Conservation (phyloP, 495 filamentous ascomycete species). For the Trypethelium eluteriae region DNA sequence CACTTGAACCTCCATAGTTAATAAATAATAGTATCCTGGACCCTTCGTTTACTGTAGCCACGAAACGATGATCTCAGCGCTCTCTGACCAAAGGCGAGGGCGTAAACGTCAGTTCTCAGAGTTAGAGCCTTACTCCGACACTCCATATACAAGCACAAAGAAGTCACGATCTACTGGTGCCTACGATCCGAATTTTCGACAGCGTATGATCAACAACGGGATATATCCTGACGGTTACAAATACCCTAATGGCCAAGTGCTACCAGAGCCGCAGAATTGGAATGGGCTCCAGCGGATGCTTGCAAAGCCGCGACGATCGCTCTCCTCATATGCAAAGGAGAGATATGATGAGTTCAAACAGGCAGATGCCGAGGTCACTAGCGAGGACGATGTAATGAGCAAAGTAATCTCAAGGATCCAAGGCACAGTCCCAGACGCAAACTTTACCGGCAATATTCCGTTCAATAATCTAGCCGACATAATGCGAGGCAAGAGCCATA, state of each 20-base stretch:
- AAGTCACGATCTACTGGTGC: background rate
- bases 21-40: too few relatives aligned
- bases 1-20: too few relatives aligned
- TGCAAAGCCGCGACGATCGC: slow-evolving; percentile 31
- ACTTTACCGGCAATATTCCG: slow-evolving; percentile 15
- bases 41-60: too few relatives aligned
- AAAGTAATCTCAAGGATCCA: slow-evolving; percentile 32
- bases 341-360: slow-evolving; percentile 28
- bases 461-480: slow-evolving; percentile 29
- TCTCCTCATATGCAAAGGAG: slow-evolving; percentile 34
- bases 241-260: background rate
- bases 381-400: background rate
- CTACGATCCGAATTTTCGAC: slow-evolving; percentile 30
- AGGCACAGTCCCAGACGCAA: slow-evolving; percentile 17
- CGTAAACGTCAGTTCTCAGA: too few relatives aligned
- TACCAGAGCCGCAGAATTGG: slow-evolving; percentile 27
- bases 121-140: too few relatives aligned
- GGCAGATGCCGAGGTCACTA: slow-evolving; percentile 29
- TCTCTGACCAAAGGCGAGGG: too few relatives aligned
- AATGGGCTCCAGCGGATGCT: slow-evolving; percentile 29
- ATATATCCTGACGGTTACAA: slow-evolving; percentile 28
- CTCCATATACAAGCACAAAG: background rate
- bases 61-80: too few relatives aligned
- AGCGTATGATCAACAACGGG: slow-evolving; percentile 32
- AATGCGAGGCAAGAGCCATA: slow-evolving; percentile 10